These are phyloP conservation scores for Botrytis cinerea DNA, from an alignment of 2,329 filamentous ascomycete species.

Conservation along the genomic window DNA sequence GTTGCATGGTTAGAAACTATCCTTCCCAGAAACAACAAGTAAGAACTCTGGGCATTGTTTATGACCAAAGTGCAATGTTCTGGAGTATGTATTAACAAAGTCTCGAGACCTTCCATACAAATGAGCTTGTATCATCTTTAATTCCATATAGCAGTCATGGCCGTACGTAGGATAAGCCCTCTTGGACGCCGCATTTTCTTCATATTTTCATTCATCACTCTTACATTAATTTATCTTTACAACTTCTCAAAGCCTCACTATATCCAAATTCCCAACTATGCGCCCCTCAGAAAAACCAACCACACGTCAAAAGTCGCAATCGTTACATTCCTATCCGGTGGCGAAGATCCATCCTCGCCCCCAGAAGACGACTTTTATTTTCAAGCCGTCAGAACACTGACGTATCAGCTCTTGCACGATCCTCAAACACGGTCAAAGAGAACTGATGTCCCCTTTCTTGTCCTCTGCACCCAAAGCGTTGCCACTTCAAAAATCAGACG, in stretches of 20 bases:
- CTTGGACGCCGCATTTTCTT: not conserved
- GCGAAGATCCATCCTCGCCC: constrained; percentile 28
- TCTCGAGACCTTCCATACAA: not conserved
- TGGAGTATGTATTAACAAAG: not conserved
- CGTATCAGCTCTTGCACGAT: constrained; percentile 47
- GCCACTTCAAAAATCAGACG: not conserved
- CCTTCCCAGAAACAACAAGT: not conserved
- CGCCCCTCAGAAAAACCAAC: not conserved
- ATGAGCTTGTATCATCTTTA: no score
- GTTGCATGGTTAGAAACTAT: not conserved
- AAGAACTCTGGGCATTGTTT: not conserved
- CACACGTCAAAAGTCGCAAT: constrained; percentile 36
- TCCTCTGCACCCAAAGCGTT: not conserved
- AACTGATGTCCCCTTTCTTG: constrained; percentile 34
- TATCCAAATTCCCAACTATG: constrained; percentile 2
- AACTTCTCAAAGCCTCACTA: not conserved
- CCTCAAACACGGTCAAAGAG: constrained; percentile 42
- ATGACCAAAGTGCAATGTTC: constrained; percentile 2
- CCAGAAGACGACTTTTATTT: constrained; percentile 45
- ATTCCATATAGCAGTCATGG: not conserved
- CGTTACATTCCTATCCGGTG: constrained; percentile 45
- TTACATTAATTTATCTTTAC: not conserved
- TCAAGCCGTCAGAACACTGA: constrained; percentile 44
- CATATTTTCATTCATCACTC: not conserved
- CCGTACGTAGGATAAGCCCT: not conserved